Base-by-base conservation (phyloP, 2,329 filamentous ascomycete genomes). In the Acephala macrosclerotiorum region DNA sequence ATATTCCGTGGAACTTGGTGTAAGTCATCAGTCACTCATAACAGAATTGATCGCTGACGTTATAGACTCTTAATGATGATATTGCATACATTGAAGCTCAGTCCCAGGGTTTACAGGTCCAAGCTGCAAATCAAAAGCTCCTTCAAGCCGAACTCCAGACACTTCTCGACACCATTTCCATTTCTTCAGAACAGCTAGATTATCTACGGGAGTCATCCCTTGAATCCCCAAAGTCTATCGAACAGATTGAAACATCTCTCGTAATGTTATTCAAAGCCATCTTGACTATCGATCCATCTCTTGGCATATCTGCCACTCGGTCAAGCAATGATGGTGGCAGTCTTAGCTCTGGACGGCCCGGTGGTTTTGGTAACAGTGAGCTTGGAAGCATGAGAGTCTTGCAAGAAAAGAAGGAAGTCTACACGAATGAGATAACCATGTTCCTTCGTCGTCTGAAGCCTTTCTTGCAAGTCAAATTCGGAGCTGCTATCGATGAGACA, bases 31-130 rank as follows among this genome's bases (percentile, higher is more conserved):
- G 22, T 12, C 18, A 11, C 8, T 16, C 68, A 77, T 62, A 61
- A 40, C 22, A 22, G 66, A 29, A 45, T 25, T 40, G 42, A 12
- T 53, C 59, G 51, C 72, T 76, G 61, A 76, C 66, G 51, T 55
- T 60, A 26, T 75, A 96, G 91, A 98, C 94, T 58, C 84, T 99
- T 35, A 94, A 94, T 64, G 95, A 98, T 58, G 96, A 99, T 74
- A 96, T 99, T 72, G 90, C 94, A 3, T 98, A 96, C 76, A 98
- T 99, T 70, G 96, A 99, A 80, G 94, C 96, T 1, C 96, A 99
- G 79, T 94, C 93, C 7, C 95, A 99, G 80, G 96, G 96, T 82
- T 82, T 99, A 56, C 96, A 99, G 75, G 95, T 99, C 7, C 96
- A 98, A 79, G 95, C 95, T 22, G 93, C 96, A 47, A 99, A 99